Percentiles rank a stretch among this genome's conserved stretches.
These are phyloP conservation scores for Tetrapyrgos nigripes DNA, from an alignment of 1,284 basidiomycete genomes.

Conservation along the genomic window DNA sequence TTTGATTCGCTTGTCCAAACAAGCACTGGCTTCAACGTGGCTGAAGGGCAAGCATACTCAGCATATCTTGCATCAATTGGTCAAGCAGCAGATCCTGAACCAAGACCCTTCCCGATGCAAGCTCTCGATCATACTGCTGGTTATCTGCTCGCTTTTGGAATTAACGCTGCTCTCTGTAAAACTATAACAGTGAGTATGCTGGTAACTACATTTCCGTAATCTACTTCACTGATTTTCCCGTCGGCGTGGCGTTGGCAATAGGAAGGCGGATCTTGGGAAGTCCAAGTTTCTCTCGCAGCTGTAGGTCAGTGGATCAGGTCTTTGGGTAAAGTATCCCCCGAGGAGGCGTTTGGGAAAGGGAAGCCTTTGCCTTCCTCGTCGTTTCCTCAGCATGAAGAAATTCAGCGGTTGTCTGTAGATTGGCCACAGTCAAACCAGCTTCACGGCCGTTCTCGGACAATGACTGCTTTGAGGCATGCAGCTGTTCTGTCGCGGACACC, in stretches of 20 bases:
- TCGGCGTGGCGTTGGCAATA: constrained; percentile 33
- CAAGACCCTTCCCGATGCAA: constrained; percentile 65
- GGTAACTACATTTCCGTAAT: background rate
- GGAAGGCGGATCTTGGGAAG: constrained; percentile 71
- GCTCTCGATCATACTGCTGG: constrained; percentile 69
- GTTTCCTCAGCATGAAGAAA: constrained; percentile 39
- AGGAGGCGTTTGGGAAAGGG: constrained; percentile 46
- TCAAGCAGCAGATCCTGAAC: constrained; percentile 28
- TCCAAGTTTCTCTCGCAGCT: constrained; percentile 62
- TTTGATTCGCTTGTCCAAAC: constrained; percentile 77
- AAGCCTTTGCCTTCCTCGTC: constrained; percentile 42
- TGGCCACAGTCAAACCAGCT: constrained; percentile 32
- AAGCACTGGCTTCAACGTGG: constrained; percentile 65
- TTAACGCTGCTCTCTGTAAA: constrained; percentile 59
- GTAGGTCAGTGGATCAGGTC: constrained; percentile 64
- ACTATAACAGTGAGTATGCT: constrained; percentile 52
- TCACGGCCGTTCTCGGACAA: constrained; percentile 23
- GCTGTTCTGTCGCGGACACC: constrained; percentile 52
- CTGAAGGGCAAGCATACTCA: constrained; percentile 58
- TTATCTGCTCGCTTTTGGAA: constrained; percentile 65
- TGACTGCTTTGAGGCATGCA: constrained; percentile 56
- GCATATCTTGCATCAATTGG: constrained; percentile 28
- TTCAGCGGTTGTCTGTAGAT: constrained; percentile 34
- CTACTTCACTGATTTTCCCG: background rate
- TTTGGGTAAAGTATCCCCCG: constrained; percentile 52